Evolutionary conservation across 768 basidiomycete genomes (phyloP), one percentile per base, ranked within the genome.

Genomic region (Strobilomyces confusus): DNA sequence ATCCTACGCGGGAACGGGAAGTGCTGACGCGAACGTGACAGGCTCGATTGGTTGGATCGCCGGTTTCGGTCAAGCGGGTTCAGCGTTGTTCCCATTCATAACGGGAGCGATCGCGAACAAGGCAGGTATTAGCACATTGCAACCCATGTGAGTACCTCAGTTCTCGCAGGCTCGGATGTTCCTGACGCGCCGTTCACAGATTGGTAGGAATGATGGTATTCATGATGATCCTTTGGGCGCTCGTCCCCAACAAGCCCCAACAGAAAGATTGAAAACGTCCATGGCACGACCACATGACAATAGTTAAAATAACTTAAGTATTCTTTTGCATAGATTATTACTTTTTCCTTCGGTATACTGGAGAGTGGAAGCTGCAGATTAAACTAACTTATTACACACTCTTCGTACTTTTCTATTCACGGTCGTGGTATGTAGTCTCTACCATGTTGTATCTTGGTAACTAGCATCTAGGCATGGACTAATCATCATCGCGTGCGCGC

Each of bases 51-150:
- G 84, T 7, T 86, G 83, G 83, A 82, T 85, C 29, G 81, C 82
- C 6, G 81, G 80, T 6, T 77, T 82, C 30, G 87, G 89, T 0
- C 83, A 86, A 63, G 81, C 85, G 4, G 89, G 88, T n/a, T 82
- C 82, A 40, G 87, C 88, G 0, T 57, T 86, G 9, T 62, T 90
- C 5, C 88, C 89, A 0, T 88, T 91, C 59, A 76, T 88, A 55
- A 29, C 29, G 29, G 87, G 88, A 20, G 77, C 82, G 2, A 77
- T 91, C 25, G 79, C 88, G 9, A 75, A 75, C 22, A 81, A 75
- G 55, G 78, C 81, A 36, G 87, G 78, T 0, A 80, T 81, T 29
- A 58, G 58, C 15, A 63, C 67, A 15, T 52, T 79, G 53, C 77
- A 77, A 55, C 68, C 68, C n/a, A 15, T 69, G 68, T 69, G 55